These are phyloP conservation scores for Sphenostylis stenocarpa DNA, from an alignment of 306 rosid species.

Conservation along the genomic window DNA sequence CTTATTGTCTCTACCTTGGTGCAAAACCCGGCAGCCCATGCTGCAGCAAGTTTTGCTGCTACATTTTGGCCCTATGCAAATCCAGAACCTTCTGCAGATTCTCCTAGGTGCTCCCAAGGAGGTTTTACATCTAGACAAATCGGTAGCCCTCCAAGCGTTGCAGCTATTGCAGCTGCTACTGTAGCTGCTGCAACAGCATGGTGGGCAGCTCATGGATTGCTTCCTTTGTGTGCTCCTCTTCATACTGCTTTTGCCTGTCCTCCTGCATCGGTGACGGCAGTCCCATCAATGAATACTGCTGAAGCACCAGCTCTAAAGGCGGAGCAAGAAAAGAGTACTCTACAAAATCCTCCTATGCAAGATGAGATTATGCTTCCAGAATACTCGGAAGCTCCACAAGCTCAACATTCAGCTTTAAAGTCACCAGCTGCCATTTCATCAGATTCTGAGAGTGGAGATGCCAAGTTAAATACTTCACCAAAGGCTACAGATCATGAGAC, in stretches of 20 bases:
- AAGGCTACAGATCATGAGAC: slow-evolving; percentile 55
- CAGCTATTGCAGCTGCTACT: slow-evolving; percentile 83
- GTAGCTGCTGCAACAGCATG: slow-evolving; percentile 97
- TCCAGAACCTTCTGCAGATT: slow-evolving; percentile 51
- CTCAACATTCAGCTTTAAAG: slow-evolving; percentile 59
- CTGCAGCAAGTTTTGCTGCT: slow-evolving; percentile 85
- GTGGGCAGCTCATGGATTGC: slow-evolving; percentile 96
- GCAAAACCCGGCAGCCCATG: slow-evolving; percentile 93
- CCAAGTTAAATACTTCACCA: slow-evolving; percentile 46
- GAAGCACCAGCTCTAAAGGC: slow-evolving; percentile 46
- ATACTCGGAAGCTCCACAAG: slow-evolving; percentile 53
- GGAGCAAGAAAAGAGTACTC: slow-evolving; percentile 48
- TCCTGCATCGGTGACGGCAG: slow-evolving; percentile 51
- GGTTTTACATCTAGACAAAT: slow-evolving; percentile 55
- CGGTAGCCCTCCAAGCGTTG: slow-evolving; percentile 67
- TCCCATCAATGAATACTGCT: slow-evolving; percentile 48
- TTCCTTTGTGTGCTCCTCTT: slow-evolving; percentile 82
- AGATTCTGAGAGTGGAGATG: slow-evolving; percentile 61
- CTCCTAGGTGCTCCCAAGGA: slow-evolving; percentile 54
- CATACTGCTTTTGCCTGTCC: slow-evolving; percentile 58
- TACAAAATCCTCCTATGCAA: slow-evolving; percentile 51
- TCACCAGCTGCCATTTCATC: slow-evolving; percentile 50
- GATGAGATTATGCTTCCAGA: slow-evolving; percentile 53
- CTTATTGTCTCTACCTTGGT: slow-evolving; percentile 69
- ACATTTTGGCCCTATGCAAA: slow-evolving; percentile 76